Evolutionary conservation across 2,329 filamentous ascomycete species (phyloP).

Genomic region (Epichloe scottii): DNA sequence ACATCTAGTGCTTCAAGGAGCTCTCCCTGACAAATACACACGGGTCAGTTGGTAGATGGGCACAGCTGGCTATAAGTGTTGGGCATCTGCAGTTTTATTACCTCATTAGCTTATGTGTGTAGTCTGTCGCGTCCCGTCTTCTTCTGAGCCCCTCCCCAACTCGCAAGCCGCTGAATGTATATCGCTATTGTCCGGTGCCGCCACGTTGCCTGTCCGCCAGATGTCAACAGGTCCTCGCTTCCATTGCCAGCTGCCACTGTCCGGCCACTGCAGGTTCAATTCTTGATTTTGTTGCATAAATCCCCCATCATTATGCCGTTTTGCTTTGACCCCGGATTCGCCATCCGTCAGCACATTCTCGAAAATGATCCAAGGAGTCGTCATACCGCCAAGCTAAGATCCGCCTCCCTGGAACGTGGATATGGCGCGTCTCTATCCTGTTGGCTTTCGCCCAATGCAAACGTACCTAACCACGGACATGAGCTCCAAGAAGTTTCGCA

Average conservation of each 20-base stretch:
- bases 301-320: neutral
- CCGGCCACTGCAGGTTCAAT: too few species aligned
- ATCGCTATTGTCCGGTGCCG: too few species aligned
- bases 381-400: neutral
- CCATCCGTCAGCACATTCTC: neutral
- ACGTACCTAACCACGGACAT: constrained; percentile 35
- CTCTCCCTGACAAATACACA: too few species aligned
- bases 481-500: neutral
- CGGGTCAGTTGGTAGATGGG: too few species aligned
- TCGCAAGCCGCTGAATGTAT: neutral
- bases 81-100: neutral
- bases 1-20: too few species aligned
- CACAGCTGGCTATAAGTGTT: neutral
- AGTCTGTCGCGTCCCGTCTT: neutral
- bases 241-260: neutral
- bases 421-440: constrained; percentile 7
- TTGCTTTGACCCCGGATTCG: too few species aligned
- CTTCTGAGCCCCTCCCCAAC: neutral
- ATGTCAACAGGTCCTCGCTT: neutral
- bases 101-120: neutral
- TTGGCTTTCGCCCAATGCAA: constrained; percentile 47
- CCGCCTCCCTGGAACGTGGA: neutral
- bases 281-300: neutral
- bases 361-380: too few species aligned
- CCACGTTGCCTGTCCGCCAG: neutral